Conservation (phyloP, 805 yeast genomes). For the Sugiyamaella qingdaonensis region DNA sequence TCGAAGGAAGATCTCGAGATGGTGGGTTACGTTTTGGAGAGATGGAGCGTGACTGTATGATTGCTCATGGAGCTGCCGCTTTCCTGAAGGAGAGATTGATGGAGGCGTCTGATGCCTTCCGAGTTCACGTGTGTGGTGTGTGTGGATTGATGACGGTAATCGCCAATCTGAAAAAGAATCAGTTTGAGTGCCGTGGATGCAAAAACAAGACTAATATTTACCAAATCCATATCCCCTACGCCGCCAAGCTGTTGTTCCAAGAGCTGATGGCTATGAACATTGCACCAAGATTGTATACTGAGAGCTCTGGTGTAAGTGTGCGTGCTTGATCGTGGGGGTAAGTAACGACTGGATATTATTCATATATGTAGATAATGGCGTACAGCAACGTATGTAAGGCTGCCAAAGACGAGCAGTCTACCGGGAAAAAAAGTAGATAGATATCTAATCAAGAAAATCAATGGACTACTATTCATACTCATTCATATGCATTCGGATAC, state of each 20-base stretch:
- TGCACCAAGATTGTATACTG: slow-evolving; percentile 95
- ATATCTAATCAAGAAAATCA: slow-evolving; percentile 5
- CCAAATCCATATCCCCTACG: slow-evolving; percentile 97
- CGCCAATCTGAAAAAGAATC: slow-evolving; percentile 95
- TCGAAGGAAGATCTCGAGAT: slow-evolving; percentile 98
- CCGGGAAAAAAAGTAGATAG: neutral
- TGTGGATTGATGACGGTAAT: slow-evolving; percentile 98
- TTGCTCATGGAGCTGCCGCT: slow-evolving; percentile 99
- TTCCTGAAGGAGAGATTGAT: slow-evolving; percentile 94
- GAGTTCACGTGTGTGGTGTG: slow-evolving; percentile 96
- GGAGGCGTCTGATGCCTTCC: slow-evolving; percentile 99
- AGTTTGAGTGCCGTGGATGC: slow-evolving; percentile 97
- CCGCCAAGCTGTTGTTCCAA: slow-evolving; percentile 96
- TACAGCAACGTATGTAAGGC: no score
- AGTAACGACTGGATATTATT: neutral
- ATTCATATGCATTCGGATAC: neutral
- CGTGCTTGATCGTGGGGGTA: slow-evolving; percentile 10
- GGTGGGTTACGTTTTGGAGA: slow-evolving; percentile 99
- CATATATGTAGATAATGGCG: neutral
- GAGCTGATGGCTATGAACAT: slow-evolving; percentile 99
- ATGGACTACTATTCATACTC: neutral
- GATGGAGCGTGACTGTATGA: slow-evolving; percentile 99
- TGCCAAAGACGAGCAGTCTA: neutral
- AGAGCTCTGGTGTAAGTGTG: slow-evolving; percentile 56
- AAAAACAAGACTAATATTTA: slow-evolving; percentile 97